A percentile compares a stretch with the other conserved stretches of the same genome.
Conservation (phyloP, 345 rosid species). For the Brassica napus region Da-Ae NC_063438.1:25984001-25984500, state of each 20-base stretch:
- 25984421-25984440: too few species aligned
- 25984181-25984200: constrained; percentile 95
- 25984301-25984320: not conserved
- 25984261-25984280: not conserved
- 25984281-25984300: not conserved
- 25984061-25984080: not conserved
- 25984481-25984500: too few species aligned
- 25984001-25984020: constrained; percentile 66
- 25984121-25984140: constrained; percentile 87
- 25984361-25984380: too few species aligned
- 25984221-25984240: not conserved
- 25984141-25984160: constrained; percentile 91
- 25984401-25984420: too few species aligned
- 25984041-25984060: not conserved
- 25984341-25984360: too few species aligned
- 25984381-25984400: too few species aligned
- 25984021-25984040: not conserved
- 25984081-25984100: constrained; percentile 60
- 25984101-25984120: constrained; percentile 84
- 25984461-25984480: too few species aligned
- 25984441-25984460: too few species aligned
- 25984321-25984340: too few species aligned
- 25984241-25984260: not conserved
- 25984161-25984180: constrained; percentile 83
- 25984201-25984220: constrained; percentile 44